phyloP scores from a whole-genome alignment of 768 basidiomycete species.

The Mycena leptocephala region DNA sequence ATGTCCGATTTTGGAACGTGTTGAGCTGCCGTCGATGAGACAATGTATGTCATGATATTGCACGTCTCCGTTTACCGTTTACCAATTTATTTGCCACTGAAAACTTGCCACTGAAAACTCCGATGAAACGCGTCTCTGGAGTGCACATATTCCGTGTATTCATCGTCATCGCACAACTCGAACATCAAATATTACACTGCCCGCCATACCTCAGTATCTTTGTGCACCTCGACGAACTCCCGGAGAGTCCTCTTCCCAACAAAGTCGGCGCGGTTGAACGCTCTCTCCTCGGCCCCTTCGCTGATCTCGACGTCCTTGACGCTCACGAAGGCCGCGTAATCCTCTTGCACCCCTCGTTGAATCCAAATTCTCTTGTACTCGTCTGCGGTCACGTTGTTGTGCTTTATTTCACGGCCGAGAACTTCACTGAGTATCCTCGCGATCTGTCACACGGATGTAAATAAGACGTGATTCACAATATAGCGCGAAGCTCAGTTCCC shows the following conservation, averaged over 20 bases:
- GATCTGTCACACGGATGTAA: constrained; percentile 32
- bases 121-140: too few species aligned
- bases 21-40: too few species aligned
- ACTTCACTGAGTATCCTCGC: constrained; percentile 43
- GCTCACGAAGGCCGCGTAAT: constrained; percentile 37
- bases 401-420: constrained; percentile 48
- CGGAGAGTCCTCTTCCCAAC: constrained; percentile 42
- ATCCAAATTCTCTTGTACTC: constrained; percentile 38
- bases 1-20: too few species aligned
- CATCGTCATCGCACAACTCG: too few species aligned
- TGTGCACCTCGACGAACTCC: constrained; percentile 42
- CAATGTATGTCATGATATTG: too few species aligned
- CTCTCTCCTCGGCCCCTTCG: constrained; percentile 41
- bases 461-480: too few species aligned
- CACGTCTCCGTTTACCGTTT: too few species aligned
- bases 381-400: constrained; percentile 39
- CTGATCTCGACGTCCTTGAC: constrained; percentile 37
- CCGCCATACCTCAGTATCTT: constrained; percentile 4
- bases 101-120: too few species aligned
- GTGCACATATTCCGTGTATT: too few species aligned
- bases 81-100: too few species aligned
- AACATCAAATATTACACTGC: background rate
- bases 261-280: constrained; percentile 36
- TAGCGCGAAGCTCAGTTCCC: too few species aligned
- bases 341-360: constrained; percentile 33